Evolutionary conservation across 1,139 yeast species (phyloP), one percentile per base, ranked within the genome.

Genomic region (Diutina pseudorugosa): DNA sequence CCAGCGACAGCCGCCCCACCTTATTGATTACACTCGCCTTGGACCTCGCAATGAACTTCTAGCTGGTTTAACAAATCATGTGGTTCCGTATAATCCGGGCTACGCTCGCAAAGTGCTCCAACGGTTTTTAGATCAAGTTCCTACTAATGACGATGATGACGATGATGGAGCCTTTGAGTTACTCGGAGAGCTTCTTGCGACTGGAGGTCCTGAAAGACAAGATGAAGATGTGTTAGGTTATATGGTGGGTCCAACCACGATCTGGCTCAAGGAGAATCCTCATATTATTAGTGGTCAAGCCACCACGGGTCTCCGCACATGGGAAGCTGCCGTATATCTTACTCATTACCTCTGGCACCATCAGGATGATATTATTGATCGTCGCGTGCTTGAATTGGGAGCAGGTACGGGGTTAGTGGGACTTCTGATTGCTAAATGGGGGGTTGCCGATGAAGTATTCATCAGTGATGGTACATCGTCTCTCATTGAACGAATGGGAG

Each of bases 371-470:
- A 14, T 8, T 3, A 9, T 18, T 27, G 43, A 36, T 16, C 57
- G 59, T 7, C 61, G 65, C 41, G 64, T 86, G 0, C 63, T 89
- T 27, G 98, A 91, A 61, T 66, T 91, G 30, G 98, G 98, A 0
- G 79, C 94, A 21, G 98, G 98, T 0, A 89, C 98, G 0, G 97
- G 97, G 0, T 67, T 91, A n/a, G 84, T 86, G 1, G 83, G 95
- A 14, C 62, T 88, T 19, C 67, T 85, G 1, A 59, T 83, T 11
- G 63, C 67, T n/a, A 67, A 67, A 51, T 57, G 66, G 56, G 54
- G 50, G 7, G 27, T 12, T 4, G 8, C 51, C 4, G 57, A 59
- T 2, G 62, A 65, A 50, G 64, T 84, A 7, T 65, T 74, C 1
- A 69, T 87, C 25, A 88, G 96, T 0, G 98, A 91, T 63, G 96